phyloP scores from a whole-genome alignment of 495 filamentous ascomycete species.

The Margaritispora aquatica region DNA sequence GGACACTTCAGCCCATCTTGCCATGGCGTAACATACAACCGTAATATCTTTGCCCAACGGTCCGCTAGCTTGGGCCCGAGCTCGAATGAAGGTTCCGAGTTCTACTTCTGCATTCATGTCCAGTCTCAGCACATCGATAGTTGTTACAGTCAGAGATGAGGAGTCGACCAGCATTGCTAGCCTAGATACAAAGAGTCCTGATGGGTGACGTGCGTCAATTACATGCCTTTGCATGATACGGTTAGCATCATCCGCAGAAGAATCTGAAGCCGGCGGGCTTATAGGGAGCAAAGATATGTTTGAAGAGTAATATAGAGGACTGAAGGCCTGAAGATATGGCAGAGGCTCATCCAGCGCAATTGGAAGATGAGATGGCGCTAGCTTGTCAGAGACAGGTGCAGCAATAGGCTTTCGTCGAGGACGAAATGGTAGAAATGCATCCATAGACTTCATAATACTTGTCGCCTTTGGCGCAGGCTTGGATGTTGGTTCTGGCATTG shows the following conservation, averaged over 20 bases:
- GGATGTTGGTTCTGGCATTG: slow-evolving; percentile 6
- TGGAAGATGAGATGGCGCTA: slow-evolving; percentile 45
- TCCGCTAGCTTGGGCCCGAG: slow-evolving; percentile 23
- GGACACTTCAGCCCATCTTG: slow-evolving; percentile 43
- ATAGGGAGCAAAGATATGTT: slow-evolving; percentile 35
- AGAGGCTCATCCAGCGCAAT: slow-evolving; percentile 47
- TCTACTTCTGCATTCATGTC: slow-evolving; percentile 36
- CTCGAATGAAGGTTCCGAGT: slow-evolving; percentile 34
- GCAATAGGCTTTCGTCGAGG: slow-evolving; percentile 22
- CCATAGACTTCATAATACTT: slow-evolving; percentile 31
- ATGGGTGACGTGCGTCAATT: slow-evolving; percentile 33
- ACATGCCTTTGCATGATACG: slow-evolving; percentile 26
- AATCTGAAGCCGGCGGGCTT: slow-evolving; percentile 12
- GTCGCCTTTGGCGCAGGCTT: slow-evolving; percentile 29
- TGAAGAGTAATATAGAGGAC: slow-evolving; percentile 45
- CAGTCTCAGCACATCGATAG: slow-evolving; percentile 34
- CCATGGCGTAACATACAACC: slow-evolving; percentile 45
- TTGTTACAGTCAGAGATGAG: slow-evolving; percentile 29
- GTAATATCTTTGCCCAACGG: slow-evolving; percentile 36
- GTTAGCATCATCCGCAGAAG: neutral
- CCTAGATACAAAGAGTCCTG: slow-evolving; percentile 37
- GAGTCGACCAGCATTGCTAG: slow-evolving; percentile 44
- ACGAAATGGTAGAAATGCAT: slow-evolving; percentile 43
- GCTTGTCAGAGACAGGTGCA: slow-evolving; percentile 19
- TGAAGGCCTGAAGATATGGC: slow-evolving; percentile 51